phyloP scores from a whole-genome alignment of 345 rosid genomes.

The Boechera divaricarpa region DNA sequence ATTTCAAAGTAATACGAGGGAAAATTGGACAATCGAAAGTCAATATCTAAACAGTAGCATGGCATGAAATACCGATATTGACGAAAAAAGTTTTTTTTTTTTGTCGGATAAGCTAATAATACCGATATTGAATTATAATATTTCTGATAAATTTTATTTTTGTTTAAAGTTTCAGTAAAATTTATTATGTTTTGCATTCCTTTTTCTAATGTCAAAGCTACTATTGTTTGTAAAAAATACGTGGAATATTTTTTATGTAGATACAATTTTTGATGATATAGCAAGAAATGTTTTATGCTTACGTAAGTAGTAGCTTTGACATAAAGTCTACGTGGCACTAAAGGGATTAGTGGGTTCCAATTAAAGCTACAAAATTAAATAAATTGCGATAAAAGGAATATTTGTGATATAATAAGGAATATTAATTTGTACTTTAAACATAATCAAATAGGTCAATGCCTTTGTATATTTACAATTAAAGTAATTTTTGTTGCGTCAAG shows the following conservation, averaged over 20 bases:
- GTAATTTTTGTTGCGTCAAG: neutral
- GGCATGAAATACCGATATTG: too few relatives aligned
- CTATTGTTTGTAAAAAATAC: neutral
- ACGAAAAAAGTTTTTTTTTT: too few relatives aligned
- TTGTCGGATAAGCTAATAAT: too few relatives aligned
- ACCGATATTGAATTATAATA: too few relatives aligned
- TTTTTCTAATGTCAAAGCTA: neutral
- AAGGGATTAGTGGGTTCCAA: constrained; percentile 40
- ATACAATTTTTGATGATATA: neutral
- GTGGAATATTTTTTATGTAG: neutral
- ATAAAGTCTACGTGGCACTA: constrained; percentile 14
- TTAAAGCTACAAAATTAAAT: constrained; percentile 4
- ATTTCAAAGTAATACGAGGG: too few relatives aligned
- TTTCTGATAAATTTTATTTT: too few relatives aligned
- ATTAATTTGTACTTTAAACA: constrained; percentile 22
- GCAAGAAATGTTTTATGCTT: neutral
- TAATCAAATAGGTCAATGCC: constrained; percentile 29
- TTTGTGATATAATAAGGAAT: constrained; percentile 9
- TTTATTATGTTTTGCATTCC: neutral
- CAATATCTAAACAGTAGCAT: too few relatives aligned
- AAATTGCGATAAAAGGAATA: constrained; percentile 23
- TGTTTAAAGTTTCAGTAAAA: too few relatives aligned
- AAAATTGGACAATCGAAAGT: too few relatives aligned
- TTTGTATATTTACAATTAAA: neutral
- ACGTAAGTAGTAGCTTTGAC: constrained; percentile 5